These are phyloP conservation scores for Hypoxylon sp. DNA, from an alignment of 2,329 filamentous ascomycete species.

Conservation along the genomic window DNA sequence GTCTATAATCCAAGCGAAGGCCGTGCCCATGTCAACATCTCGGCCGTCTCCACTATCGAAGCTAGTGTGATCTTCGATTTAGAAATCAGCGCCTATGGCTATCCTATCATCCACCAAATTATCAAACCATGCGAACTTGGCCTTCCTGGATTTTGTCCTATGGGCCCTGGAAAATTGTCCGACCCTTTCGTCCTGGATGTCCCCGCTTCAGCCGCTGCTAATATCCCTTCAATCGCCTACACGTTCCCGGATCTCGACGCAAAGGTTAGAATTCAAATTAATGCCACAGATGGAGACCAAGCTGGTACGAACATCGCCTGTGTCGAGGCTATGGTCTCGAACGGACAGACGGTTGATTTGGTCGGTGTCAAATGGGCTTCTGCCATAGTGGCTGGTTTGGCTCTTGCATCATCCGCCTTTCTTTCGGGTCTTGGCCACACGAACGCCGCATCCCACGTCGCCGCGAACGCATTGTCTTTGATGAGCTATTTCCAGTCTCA, in stretches of 20 bases:
- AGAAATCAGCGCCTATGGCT: slow-evolving; percentile 78
- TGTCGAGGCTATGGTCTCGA: slow-evolving; percentile 86
- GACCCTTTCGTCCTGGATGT: slow-evolving; percentile 70
- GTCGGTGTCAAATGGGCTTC: slow-evolving; percentile 89
- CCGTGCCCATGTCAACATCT: slow-evolving; percentile 71
- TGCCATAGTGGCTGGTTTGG: slow-evolving; percentile 85
- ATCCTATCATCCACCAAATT: slow-evolving; percentile 65
- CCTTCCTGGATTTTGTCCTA: slow-evolving; percentile 78
- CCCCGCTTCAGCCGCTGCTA: slow-evolving; percentile 59
- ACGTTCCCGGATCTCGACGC: slow-evolving; percentile 91
- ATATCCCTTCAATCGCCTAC: slow-evolving; percentile 86
- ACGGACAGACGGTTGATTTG: slow-evolving; percentile 91
- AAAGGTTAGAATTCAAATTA: slow-evolving; percentile 82
- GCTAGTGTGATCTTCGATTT: slow-evolving; percentile 78
- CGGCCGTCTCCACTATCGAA: slow-evolving; percentile 76
- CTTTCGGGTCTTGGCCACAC: slow-evolving; percentile 91
- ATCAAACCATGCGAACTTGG: slow-evolving; percentile 74
- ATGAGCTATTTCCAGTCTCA: slow-evolving; percentile 96
- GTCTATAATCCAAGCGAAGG: slow-evolving; percentile 72
- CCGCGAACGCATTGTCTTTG: slow-evolving; percentile 90
- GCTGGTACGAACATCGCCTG: slow-evolving; percentile 76
- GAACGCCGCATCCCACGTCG: slow-evolving; percentile 93
- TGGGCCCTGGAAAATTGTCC: slow-evolving; percentile 71
- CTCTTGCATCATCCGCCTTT: slow-evolving; percentile 83
- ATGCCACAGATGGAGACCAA: slow-evolving; percentile 64